These are phyloP conservation scores for Waltiozyma sp. DNA, from an alignment of 1,139 yeast species.

Conservation along the genomic window DNA sequence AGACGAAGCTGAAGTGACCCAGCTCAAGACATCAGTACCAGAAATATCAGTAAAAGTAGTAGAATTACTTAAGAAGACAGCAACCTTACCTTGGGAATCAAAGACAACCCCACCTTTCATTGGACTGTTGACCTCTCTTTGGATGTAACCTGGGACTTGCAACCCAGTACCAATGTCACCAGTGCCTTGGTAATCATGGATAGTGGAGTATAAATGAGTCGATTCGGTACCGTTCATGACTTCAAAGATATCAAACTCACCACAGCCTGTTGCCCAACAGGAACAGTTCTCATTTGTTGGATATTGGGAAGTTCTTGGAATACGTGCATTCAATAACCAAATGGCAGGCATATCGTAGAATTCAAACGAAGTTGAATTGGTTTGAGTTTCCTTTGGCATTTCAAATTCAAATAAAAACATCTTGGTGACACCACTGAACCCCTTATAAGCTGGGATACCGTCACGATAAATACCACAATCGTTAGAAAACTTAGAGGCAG, in stretches of 20 bases:
- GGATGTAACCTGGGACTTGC: slow-evolving; percentile 44
- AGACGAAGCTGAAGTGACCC: slow-evolving; percentile 13
- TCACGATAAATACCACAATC: slow-evolving; percentile 63
- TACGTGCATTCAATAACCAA: slow-evolving; percentile 65
- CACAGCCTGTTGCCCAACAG: slow-evolving; percentile 72
- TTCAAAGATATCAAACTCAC: slow-evolving; percentile 76
- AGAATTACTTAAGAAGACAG: slow-evolving; percentile 50
- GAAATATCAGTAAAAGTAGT: slow-evolving; percentile 34
- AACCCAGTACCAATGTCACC: slow-evolving; percentile 49
- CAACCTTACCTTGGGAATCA: slow-evolving; percentile 45
- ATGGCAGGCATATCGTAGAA: slow-evolving; percentile 60
- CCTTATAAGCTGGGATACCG: slow-evolving; percentile 67
- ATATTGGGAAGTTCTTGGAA: slow-evolving; percentile 71
- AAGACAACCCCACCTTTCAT: slow-evolving; percentile 68
- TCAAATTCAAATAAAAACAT: slow-evolving; percentile 63
- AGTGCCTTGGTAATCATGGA: slow-evolving; percentile 68
- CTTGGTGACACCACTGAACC: slow-evolving; percentile 53
- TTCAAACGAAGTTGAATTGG: slow-evolving; percentile 25
- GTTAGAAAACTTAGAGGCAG: slow-evolving; percentile 29
- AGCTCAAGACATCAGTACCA: slow-evolving; percentile 17
- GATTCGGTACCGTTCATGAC: slow-evolving; percentile 44
- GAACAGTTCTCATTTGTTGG: slow-evolving; percentile 52
- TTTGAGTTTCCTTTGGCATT: slow-evolving; percentile 40
- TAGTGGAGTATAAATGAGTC: slow-evolving; percentile 46
- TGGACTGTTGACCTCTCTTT: slow-evolving; percentile 27